Evolutionary conservation across 2,329 filamentous ascomycete species (phyloP).

Genomic region (Pseudopyrenochaeta lycopersici): DNA sequence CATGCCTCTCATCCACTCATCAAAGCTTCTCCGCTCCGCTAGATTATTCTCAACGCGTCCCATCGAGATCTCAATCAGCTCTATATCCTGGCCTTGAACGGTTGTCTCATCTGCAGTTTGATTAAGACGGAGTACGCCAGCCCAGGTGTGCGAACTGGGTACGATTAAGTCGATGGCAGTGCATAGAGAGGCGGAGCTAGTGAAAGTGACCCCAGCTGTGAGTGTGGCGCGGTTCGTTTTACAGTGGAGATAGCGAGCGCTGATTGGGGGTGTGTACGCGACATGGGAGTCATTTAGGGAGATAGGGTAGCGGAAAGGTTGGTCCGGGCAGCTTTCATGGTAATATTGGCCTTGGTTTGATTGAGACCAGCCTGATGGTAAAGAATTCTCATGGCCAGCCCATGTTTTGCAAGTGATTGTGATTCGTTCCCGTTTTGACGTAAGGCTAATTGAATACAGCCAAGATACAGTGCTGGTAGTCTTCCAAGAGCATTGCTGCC

Average conservation of each 20-base stretch:
- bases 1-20: conserved; percentile 13
- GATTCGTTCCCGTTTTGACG: not conserved
- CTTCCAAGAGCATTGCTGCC: conserved; percentile 16
- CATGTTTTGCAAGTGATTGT: not conserved
- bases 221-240: conserved; percentile 14
- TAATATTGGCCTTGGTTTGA: not conserved
- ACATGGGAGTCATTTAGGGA: conserved; percentile 14
- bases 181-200: conserved; percentile 5
- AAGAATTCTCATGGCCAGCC: not conserved
- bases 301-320: conserved; percentile 19
- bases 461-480: conserved; percentile 18
- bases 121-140: conserved; percentile 20
- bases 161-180: conserved; percentile 11
- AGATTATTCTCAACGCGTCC: conserved; percentile 15
- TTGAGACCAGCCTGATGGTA: not conserved
- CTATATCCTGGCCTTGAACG: not conserved
- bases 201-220: conserved; percentile 6
- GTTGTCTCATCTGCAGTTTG: not conserved
- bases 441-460: conserved; percentile 8
- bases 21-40: conserved; percentile 17
- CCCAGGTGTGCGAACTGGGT: conserved; percentile 9
- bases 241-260: conserved; percentile 15
- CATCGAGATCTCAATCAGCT: conserved; percentile 19
- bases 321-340: conserved; percentile 11
- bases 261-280: conserved; percentile 10